These are phyloP conservation scores for Phytophthora palmivora DNA, from an alignment of 352 stramenopile species.

Conservation along the genomic window DNA sequence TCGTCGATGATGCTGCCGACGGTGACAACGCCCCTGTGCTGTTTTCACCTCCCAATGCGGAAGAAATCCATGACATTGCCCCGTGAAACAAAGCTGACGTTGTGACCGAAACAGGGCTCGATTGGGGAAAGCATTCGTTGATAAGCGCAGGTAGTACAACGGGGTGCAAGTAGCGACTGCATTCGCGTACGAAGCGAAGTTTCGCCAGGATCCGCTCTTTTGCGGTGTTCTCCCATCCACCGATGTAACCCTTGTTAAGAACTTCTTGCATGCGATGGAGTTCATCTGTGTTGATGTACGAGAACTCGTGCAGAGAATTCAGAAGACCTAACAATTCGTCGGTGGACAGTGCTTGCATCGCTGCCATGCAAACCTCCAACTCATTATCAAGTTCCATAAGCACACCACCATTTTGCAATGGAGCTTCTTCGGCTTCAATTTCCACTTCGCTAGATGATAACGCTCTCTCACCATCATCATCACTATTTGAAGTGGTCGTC, in stretches of 20 bases:
- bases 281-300: constrained; percentile 83
- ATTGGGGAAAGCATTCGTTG: constrained; percentile 63
- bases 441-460: constrained; percentile 17
- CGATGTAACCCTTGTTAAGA: constrained; percentile 84
- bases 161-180: constrained; percentile 71
- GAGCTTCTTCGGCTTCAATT: constrained; percentile 6
- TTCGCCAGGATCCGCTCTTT: constrained; percentile 73
- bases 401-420: constrained; percentile 15
- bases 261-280: constrained; percentile 74
- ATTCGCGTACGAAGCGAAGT: constrained; percentile 79
- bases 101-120: constrained; percentile 52
- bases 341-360: constrained; percentile 71
- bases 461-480: constrained; percentile 7
- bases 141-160: constrained; percentile 68
- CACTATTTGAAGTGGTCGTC: constrained; percentile 26
- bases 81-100: constrained; percentile 66
- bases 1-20: constrained; percentile 47
- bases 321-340: constrained; percentile 71
- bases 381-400: constrained; percentile 53
- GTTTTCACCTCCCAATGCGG: constrained; percentile 49
- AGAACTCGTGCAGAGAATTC: constrained; percentile 64
- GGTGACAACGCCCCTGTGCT: constrained; percentile 37
- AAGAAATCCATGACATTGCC: constrained; percentile 69
- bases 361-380: constrained; percentile 74
- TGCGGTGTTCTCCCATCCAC: constrained; percentile 74